These are phyloP conservation scores for Neurospora sp. DNA, from an alignment of 495 filamentous ascomycete genomes.

Conservation along the genomic window DNA sequence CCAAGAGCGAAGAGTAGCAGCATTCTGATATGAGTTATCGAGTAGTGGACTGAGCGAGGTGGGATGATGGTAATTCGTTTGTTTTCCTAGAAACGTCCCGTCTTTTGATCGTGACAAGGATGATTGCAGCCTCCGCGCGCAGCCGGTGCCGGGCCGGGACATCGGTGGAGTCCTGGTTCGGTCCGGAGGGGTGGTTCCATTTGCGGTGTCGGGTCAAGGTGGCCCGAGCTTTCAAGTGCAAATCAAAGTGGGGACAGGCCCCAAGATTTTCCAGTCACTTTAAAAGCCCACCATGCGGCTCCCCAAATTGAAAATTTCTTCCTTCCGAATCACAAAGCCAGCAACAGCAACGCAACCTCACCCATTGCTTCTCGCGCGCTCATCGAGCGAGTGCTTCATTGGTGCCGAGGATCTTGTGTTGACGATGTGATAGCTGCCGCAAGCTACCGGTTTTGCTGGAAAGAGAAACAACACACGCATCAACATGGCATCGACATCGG, in stretches of 20 bases:
- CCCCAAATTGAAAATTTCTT: slow-evolving; percentile 4
- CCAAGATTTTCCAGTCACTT: not conserved
- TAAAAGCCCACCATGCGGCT: slow-evolving; percentile 9
- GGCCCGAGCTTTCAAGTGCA: not conserved
- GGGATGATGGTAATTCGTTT: not conserved
- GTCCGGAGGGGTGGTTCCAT: not conserved
- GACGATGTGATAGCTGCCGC: not conserved
- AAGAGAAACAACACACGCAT: not conserved
- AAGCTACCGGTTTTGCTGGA: not conserved
- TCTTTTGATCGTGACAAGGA: not conserved
- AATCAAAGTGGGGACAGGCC: slow-evolving; percentile 2
- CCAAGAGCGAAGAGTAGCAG: slow-evolving; percentile 66
- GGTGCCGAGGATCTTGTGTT: not conserved
- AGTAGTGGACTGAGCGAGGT: not conserved
- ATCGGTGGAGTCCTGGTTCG: not conserved
- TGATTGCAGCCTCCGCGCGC: not conserved
- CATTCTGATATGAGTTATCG: slow-evolving; percentile 16
- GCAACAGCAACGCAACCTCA: slow-evolving; percentile 1
- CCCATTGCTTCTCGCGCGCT: not conserved
- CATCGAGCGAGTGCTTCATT: not conserved
- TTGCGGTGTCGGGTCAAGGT: not conserved
- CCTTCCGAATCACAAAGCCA: slow-evolving; percentile 4
- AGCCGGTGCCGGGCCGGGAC: not conserved
- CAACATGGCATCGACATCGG: slow-evolving; percentile 10
- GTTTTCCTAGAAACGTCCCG: not conserved